A percentile compares a stretch with the other conserved stretches of the same genome.
These are phyloP conservation scores for Penicillium sp. DNA, from an alignment of 2,329 filamentous ascomycete genomes.

Conservation along the genomic window DNA sequence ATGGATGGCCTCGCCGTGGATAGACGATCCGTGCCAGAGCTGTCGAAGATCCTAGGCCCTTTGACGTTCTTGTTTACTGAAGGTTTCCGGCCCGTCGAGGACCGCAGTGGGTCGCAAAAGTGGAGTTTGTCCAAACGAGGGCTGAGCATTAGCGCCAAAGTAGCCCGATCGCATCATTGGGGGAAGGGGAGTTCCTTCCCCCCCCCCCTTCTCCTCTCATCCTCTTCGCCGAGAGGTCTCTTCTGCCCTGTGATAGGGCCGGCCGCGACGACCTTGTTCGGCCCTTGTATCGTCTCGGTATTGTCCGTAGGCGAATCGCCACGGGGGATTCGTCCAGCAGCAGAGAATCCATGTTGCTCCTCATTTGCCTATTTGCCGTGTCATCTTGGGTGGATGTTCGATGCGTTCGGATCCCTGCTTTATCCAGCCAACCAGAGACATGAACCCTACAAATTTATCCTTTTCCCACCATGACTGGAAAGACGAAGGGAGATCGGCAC, in stretches of 20 bases:
- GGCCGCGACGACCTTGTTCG: conserved; percentile 20
- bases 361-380: conserved; percentile 29
- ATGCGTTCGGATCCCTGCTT: conserved; percentile 24
- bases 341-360: conserved; percentile 27
- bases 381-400: conserved; percentile 24
- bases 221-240: conserved; percentile 19
- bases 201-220: conserved; percentile 7
- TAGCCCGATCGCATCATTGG: conserved; percentile 25
- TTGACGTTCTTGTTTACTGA: conserved; percentile 29
- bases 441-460: not conserved
- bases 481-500: conserved; percentile 26
- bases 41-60: conserved; percentile 13
- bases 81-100: conserved; percentile 33
- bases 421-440: not conserved
- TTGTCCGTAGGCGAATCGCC: conserved; percentile 18
- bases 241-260: conserved; percentile 29
- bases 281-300: conserved; percentile 31
- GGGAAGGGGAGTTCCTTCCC: not conserved
- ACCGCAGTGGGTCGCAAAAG: conserved; percentile 31
- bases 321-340: conserved; percentile 25
- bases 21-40: conserved; percentile 21
- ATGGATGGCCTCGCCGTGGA: conserved; percentile 9
- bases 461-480: not conserved
- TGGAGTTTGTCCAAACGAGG: conserved; percentile 20
- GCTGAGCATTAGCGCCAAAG: conserved; percentile 24